These are phyloP conservation scores for Astragalus membranaceus DNA, from an alignment of 306 rosid species.

Conservation along the genomic window DNA sequence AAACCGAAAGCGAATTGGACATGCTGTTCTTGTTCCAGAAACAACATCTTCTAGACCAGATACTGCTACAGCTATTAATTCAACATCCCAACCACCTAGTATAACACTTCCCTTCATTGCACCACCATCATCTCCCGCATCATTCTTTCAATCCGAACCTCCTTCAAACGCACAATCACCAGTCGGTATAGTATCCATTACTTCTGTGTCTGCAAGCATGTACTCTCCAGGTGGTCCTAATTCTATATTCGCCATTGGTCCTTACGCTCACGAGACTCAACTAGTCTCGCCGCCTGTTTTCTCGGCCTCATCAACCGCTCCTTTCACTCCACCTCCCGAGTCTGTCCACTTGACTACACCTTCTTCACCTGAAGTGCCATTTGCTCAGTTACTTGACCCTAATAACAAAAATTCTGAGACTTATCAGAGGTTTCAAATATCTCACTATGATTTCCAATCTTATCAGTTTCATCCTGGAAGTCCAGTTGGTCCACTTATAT, in stretches of 20 bases:
- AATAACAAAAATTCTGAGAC: constrained; percentile 44
- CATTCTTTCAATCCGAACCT: constrained; percentile 89
- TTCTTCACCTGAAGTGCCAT: constrained; percentile 97
- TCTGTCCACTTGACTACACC: constrained; percentile 88
- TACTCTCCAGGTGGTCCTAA: constrained; percentile 87
- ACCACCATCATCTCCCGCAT: constrained; percentile 95
- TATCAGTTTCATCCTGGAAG: constrained; percentile 95
- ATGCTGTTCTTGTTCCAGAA: constrained; percentile 68
- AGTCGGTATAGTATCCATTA: constrained; percentile 36
- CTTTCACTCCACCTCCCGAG: constrained; percentile 92
- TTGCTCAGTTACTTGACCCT: constrained; percentile 80
- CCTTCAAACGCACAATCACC: constrained; percentile 87
- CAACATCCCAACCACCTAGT: constrained; percentile 32
- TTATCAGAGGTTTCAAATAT: constrained; percentile 51
- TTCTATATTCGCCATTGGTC: constrained; percentile 90
- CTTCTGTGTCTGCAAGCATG: constrained; percentile 72
- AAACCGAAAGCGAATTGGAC: constrained; percentile 64
- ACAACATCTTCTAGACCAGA: constrained; percentile 29
- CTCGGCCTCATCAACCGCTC: constrained; percentile 93
- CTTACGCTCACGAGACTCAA: constrained; percentile 87
- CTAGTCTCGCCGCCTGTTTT: constrained; percentile 91
- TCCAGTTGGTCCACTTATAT: constrained; percentile 81
- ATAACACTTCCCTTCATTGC: constrained; percentile 70
- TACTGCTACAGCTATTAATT: constrained; percentile 40
- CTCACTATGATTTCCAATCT: constrained; percentile 74